These are phyloP conservation scores for Coemansia aciculifera DNA, from an alignment of 192 early-diverging fungal genomes.

Conservation along the genomic window DNA sequence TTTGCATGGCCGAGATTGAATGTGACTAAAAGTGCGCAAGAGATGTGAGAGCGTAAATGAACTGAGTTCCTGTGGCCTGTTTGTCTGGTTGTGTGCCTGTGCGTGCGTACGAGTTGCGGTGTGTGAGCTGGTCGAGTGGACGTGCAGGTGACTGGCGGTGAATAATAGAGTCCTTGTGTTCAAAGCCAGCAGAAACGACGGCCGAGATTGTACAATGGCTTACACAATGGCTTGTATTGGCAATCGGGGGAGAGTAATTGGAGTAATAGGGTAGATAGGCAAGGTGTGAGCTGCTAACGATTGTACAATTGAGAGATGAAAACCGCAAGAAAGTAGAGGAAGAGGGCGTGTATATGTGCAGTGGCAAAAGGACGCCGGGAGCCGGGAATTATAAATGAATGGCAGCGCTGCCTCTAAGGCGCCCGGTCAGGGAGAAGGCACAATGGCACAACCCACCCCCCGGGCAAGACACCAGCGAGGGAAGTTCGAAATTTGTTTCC, in stretches of 20 bases:
- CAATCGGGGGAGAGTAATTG: conserved; percentile 1
- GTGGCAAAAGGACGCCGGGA: neutral
- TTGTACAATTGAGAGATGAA: conserved; percentile 37
- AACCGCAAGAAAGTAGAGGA: neutral
- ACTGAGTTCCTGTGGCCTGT: no score
- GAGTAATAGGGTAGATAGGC: conserved; percentile 4
- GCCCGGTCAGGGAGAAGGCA: neutral
- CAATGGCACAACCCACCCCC: conserved; percentile 9
- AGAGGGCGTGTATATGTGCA: neutral
- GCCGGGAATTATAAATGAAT: conserved; percentile 22
- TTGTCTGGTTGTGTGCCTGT: conserved; percentile 8
- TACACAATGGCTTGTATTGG: conserved; percentile 21
- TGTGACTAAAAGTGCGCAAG: neutral
- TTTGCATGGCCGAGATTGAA: conserved; percentile 17
- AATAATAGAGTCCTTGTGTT: conserved; percentile 12
- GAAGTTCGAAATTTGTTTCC: neutral
- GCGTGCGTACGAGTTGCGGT: neutral
- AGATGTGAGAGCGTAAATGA: neutral
- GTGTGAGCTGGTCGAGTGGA: conserved; percentile 1
- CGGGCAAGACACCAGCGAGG: neutral
- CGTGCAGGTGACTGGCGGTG: neutral
- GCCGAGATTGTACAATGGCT: conserved; percentile 23
- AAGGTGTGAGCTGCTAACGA: conserved; percentile 6
- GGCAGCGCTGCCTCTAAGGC: neutral
- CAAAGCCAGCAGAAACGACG: conserved; percentile 11